These are phyloP conservation scores for Seiridium unicorne DNA, from an alignment of 2,329 filamentous ascomycete genomes.

Conservation along the genomic window DNA sequence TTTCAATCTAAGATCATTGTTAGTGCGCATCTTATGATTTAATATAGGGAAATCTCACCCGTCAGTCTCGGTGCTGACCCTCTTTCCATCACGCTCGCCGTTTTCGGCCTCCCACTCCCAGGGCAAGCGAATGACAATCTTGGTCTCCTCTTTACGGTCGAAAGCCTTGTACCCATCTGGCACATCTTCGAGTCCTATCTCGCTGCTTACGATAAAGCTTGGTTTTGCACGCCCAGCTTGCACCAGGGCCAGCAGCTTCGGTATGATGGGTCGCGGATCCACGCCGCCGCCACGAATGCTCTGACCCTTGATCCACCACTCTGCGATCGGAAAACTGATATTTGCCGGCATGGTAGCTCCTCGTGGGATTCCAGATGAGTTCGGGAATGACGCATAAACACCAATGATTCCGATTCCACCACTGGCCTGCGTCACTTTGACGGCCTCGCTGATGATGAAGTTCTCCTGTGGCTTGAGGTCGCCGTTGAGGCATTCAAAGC, in stretches of 20 bases:
- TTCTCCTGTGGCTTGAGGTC: conserved; percentile 3
- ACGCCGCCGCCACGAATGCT: conserved; percentile 11
- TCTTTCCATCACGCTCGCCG: no score
- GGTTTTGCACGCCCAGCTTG: conserved; percentile 21
- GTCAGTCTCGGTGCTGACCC: no score
- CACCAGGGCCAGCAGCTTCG: conserved; percentile 22
- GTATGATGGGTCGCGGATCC: conserved; percentile 11
- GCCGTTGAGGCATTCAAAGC: conserved; percentile 8
- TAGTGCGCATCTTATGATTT: no score
- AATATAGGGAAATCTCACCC: no score
- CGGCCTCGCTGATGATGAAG: not conserved
- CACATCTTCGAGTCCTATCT: conserved; percentile 26
- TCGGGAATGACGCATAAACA: conserved; percentile 13
- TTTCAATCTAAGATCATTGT: no score
- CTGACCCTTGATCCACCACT: conserved; percentile 16
- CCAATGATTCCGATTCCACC: conserved; percentile 19
- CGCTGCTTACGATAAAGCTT: conserved; percentile 23
- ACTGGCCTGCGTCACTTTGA: not conserved
- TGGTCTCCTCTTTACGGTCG: conserved; percentile 23
- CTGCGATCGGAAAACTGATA: conserved; percentile 15
- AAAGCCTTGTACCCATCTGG: conserved; percentile 24
- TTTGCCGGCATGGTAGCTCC: conserved; percentile 8
- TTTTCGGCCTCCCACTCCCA: not conserved
- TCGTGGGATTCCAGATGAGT: conserved; percentile 14
- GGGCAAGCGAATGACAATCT: conserved; percentile 13